These are phyloP conservation scores for Botrytis galanthina DNA, from an alignment of 2,329 filamentous ascomycete species.

Conservation along the genomic window DNA sequence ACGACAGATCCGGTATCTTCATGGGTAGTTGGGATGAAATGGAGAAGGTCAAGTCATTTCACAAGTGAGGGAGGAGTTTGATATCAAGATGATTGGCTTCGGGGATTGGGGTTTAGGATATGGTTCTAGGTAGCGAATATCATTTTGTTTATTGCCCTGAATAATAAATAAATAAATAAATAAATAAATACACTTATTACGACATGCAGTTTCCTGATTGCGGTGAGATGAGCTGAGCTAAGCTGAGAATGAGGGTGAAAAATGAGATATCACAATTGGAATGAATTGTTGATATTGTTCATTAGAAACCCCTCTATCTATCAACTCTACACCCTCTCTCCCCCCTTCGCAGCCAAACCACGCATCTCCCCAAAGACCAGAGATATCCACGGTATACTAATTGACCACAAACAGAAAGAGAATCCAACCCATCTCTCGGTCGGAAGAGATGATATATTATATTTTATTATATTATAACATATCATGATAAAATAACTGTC, in stretches of 20 bases:
- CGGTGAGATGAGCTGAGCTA: too few relatives aligned
- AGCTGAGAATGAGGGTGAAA: neutral
- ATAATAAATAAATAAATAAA: neutral
- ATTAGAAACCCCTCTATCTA: too few relatives aligned
- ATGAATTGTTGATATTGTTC: neutral
- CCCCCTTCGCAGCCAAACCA: too few relatives aligned
- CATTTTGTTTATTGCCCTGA: constrained; percentile 1
- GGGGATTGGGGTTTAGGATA: constrained; percentile 25
- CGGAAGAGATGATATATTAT: too few relatives aligned
- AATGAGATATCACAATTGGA: neutral
- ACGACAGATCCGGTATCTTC: constrained; percentile 94
- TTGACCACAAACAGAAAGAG: too few relatives aligned
- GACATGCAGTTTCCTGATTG: neutral
- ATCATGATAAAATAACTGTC: too few relatives aligned
- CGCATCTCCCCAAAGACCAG: too few relatives aligned
- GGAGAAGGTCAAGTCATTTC: constrained; percentile 71
- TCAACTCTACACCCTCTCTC: too few relatives aligned
- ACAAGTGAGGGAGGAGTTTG: constrained; percentile 42
- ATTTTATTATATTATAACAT: too few relatives aligned
- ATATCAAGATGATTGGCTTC: neutral
- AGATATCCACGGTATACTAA: too few relatives aligned
- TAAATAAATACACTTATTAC: neutral
- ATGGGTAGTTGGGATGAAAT: constrained; percentile 93
- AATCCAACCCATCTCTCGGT: too few relatives aligned
- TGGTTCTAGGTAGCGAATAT: constrained; percentile 7